Base-by-base conservation (phyloP, 345 rosid genomes). In the Eucalyptus guilfoylei region DNA sequence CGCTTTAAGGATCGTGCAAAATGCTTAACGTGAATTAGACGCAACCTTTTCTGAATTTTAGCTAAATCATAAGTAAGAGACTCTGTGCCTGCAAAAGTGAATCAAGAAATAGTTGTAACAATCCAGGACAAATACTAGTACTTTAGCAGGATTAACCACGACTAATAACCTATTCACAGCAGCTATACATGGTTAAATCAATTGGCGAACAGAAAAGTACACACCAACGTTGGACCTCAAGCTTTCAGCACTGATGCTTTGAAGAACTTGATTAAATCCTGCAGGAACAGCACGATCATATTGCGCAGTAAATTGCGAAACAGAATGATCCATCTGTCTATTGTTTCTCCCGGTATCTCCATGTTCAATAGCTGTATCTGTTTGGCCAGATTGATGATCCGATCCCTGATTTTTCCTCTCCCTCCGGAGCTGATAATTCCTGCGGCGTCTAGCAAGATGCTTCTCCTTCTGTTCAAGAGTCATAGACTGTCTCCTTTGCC, bases 401-500 rank as follows among this genome's bases (percentile, higher is more conserved):
- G 89, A 85, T 26, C 89, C 91, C 86, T 91, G 88, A 26, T 89
- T 90, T 92, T 91, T 95, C 93, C 96, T 95, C 87, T 93, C 95
- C 87, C 98, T 93, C 76, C 99, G 89, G 11, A 97, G 91, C 89
- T 95, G 98, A 86, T 98, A 97, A 88, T 98, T 97, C 87, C 94
- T 93, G 32, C 99, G 97, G 30, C 99, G 98, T 86, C 98, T 89
- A 80, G 99, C 98, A 54, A 98, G 96, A 92, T 98, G 99, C 50
- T 92, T 95, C 80, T 98, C 99, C 91, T 96, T 95, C 92, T 98
- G 98, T 62, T 95, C 97, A 47, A 91, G 93, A 91, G 95, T 97
- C 99, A 98, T 98, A 42, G 97, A 95, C 81, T 95, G 98, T 89
- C 99, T 93, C 89, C 99, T 95, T 87, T 98, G 95, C 89, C 99